Base-by-base conservation (phyloP, 306 rosid species). In the Cucurbita maxima region DNA sequence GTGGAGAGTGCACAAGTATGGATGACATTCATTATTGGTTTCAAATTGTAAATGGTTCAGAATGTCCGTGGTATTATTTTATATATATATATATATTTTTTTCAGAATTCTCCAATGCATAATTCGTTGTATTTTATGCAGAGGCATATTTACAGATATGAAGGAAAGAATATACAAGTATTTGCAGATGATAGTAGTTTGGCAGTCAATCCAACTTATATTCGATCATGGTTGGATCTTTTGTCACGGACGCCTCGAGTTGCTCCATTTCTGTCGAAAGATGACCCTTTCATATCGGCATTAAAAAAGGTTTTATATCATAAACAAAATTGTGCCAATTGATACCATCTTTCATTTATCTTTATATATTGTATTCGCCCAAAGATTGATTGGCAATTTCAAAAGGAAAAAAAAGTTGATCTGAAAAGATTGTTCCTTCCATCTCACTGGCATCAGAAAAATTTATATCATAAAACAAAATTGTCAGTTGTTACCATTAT, bases 151-250 rank as follows among this genome's bases (percentile, higher is more conserved):
- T 95, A 89, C 70, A 90, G 96, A 51, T 89, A 91, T 57, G 84
- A 87, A 73, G 97, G 92, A 83, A 91, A 91, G 82, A 84, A 86
- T 41, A 75, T 91, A 22, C 84, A 84, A 68, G 83, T 91, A 76
- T 91, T 95, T 81, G 92, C 96, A 0, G 96, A 91, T 71, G 77
- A 88, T 84, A 84, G 96, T 80, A 84, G 86, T 80, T 82, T 95
- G 84, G 96, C 97, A 37, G 87, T 95, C 73, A 91, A 95, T 95
- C 96, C 99, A 77, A 91, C 90, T 40, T 95, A 91, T 81, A 78
- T 91, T 64, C 82, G 60, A 50, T 86, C 96, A 10, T 95, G 99
- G 99, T 83, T 91, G 89, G 88, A 91, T 81, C 80, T 88, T 57
- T 78, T 91, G 88, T 89, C 99, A 41, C 88, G 40, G 83, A 89